phyloP scores from a whole-genome alignment of 257 asterid species.

The Lavandula angustifolia region DNA sequence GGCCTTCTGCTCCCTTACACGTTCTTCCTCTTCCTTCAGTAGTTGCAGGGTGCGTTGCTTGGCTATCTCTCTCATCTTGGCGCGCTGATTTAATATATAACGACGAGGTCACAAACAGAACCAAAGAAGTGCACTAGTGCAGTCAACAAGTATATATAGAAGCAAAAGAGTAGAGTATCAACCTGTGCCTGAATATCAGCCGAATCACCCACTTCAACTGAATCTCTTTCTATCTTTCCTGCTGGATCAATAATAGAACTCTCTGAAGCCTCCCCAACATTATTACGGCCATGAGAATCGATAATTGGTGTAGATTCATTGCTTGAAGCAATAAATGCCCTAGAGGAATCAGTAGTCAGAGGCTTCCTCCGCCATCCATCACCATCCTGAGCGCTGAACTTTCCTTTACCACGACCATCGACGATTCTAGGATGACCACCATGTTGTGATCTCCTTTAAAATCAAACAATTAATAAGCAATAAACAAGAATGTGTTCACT shows the following conservation, averaged over 20 bases:
- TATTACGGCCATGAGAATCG: slow-evolving; percentile 36
- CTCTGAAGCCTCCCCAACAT: slow-evolving; percentile 48
- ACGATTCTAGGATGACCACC: slow-evolving; percentile 54
- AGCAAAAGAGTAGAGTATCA: slow-evolving; percentile 10
- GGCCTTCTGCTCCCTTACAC: slow-evolving; percentile 82
- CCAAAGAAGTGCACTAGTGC: background rate
- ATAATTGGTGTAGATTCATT: slow-evolving; percentile 39
- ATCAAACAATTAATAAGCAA: slow-evolving; percentile 34
- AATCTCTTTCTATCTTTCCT: slow-evolving; percentile 50
- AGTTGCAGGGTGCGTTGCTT: slow-evolving; percentile 77
- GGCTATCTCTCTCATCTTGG: slow-evolving; percentile 68
- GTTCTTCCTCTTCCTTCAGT: slow-evolving; percentile 94
- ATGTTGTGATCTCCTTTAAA: slow-evolving; percentile 61
- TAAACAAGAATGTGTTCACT: background rate
- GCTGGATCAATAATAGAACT: slow-evolving; percentile 34
- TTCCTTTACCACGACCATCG: slow-evolving; percentile 59
- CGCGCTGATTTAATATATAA: slow-evolving; percentile 52
- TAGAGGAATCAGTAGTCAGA: slow-evolving; percentile 44
- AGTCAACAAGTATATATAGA: slow-evolving; percentile 13
- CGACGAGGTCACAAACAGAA: slow-evolving; percentile 29
- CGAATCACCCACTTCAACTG: slow-evolving; percentile 52
- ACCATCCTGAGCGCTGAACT: slow-evolving; percentile 47
- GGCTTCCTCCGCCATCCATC: slow-evolving; percentile 64
- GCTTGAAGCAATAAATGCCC: slow-evolving; percentile 34
- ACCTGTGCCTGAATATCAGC: slow-evolving; percentile 79